Evolutionary conservation across 495 filamentous ascomycete genomes (phyloP), one percentile per base, ranked within the genome.

Genomic region (Aspergillus ellipticus): DNA sequence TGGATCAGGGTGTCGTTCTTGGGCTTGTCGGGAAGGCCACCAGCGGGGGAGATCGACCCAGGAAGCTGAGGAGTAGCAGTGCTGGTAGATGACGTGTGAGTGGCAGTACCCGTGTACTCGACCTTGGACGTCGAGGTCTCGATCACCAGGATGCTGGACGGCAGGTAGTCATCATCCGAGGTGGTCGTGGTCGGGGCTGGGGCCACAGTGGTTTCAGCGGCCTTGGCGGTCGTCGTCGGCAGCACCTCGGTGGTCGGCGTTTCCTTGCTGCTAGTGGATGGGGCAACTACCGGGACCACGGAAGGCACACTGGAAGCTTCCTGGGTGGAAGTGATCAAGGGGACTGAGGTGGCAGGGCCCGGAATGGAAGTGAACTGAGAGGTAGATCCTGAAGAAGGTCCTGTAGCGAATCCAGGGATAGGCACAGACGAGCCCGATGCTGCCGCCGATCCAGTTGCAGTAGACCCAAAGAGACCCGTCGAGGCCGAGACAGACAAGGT

Each of bases 1-100:
- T 96, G 90, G 57, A 96, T 85, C 59, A 91, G 66, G 17, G 79
- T 78, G 1, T 81, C 82, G 61, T 88, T 88, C 2, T 72, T 65
- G 2, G 92, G 90, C 39, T 71, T 66, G 17, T 67, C 46, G 13
- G 73, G 69, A n/a, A 77, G 63, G 31, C 77, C 77, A 29, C 71
- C 76, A 21, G 81, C 76, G 9, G 92, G 91, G 19, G 82, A 79
- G 57, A 97, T 94, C 24, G 89, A 81, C 55, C 81, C 82, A 9
- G 93, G 92, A 41, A 95, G 76, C 26, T 70, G 66, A 0, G 84
- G 78, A 0, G 89, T 82, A 8, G 74, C 73, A 42, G 68, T 68
- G n/a, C 72, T 77, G 13, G 55, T 70, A 15, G 73, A 69, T 8
- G 64, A 57, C 24, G 58, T 55, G 37, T 65, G 56, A 16, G 69